phyloP scores from a whole-genome alignment of 257 asterid species.

The Henckelia pumila region DNA sequence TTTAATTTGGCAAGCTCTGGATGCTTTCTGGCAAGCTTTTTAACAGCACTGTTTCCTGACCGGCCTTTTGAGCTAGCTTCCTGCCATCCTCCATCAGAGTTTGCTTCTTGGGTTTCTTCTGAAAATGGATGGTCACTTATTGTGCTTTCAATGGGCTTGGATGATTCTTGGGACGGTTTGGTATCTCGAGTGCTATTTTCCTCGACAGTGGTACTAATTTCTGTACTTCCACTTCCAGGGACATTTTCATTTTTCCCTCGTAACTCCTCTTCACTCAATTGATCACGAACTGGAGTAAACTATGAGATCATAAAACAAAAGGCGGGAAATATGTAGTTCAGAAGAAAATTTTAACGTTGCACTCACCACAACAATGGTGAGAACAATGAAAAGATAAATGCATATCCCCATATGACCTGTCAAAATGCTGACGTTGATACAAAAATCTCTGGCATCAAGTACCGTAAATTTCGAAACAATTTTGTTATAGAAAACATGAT shows the following conservation, averaged over 20 bases:
- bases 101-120: conserved; percentile 47
- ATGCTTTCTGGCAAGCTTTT: conserved; percentile 57
- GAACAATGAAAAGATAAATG: conserved; percentile 10
- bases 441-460: not conserved
- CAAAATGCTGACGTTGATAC: not conserved
- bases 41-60: conserved; percentile 50
- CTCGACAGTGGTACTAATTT: conserved; percentile 28
- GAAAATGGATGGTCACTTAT: conserved; percentile 26
- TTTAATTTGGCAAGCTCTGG: conserved; percentile 72
- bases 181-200: conserved; percentile 31
- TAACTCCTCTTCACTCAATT: conserved; percentile 43
- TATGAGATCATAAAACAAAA: conserved; percentile 32
- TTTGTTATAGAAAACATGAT: not conserved
- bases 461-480: too few relatives aligned
- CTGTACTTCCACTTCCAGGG: conserved; percentile 32
- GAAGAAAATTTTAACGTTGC: not conserved
- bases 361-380: conserved; percentile 12
- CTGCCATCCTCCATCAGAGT: conserved; percentile 85
- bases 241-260: conserved; percentile 43
- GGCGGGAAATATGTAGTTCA: conserved; percentile 23
- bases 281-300: conserved; percentile 58
- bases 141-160: conserved; percentile 27
- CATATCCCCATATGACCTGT: not conserved
- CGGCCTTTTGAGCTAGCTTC: conserved; percentile 87
- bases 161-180: conserved; percentile 33